phyloP scores from a whole-genome alignment of 129 eudicot species.

The Saussurea involucrata region DNA sequence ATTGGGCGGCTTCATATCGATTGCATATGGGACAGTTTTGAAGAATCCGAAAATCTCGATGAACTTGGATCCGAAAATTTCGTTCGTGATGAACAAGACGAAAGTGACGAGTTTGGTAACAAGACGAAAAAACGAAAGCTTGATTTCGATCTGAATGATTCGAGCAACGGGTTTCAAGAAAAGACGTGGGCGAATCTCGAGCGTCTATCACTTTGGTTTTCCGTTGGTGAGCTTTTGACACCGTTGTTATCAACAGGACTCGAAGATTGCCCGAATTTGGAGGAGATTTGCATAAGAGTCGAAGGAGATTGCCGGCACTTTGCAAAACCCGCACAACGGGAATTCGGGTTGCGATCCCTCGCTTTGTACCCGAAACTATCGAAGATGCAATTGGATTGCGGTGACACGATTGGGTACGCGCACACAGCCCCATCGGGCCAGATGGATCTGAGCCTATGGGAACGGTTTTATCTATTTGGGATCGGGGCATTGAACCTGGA shows the following conservation, averaged over 20 bases:
- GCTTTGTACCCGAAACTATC: conserved; percentile 40
- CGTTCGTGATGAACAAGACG: conserved; percentile 28
- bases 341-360: conserved; percentile 63
- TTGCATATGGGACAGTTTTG: conserved; percentile 61
- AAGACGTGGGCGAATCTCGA: conserved; percentile 60
- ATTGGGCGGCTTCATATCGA: conserved; percentile 74
- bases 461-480: conserved; percentile 73
- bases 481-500: conserved; percentile 45
- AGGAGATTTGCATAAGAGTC: conserved; percentile 68
- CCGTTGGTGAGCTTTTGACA: conserved; percentile 78
- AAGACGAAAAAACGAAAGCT: conserved; percentile 41
- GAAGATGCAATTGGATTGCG: conserved; percentile 87
- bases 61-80: conserved; percentile 26
- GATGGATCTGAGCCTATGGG: conserved; percentile 95
- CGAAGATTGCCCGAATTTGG: conserved; percentile 69
- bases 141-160: conserved; percentile 39
- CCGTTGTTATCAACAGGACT: conserved; percentile 67
- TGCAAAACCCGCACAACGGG: conserved; percentile 48
- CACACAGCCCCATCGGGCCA: conserved; percentile 96
- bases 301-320: conserved; percentile 86
- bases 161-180: conserved; percentile 24
- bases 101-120: conserved; percentile 23
- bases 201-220: conserved; percentile 76
- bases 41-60: conserved; percentile 40
- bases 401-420: conserved; percentile 80